Evolutionary conservation across 805 yeast species (phyloP).

Genomic region (Candida alai): DNA sequence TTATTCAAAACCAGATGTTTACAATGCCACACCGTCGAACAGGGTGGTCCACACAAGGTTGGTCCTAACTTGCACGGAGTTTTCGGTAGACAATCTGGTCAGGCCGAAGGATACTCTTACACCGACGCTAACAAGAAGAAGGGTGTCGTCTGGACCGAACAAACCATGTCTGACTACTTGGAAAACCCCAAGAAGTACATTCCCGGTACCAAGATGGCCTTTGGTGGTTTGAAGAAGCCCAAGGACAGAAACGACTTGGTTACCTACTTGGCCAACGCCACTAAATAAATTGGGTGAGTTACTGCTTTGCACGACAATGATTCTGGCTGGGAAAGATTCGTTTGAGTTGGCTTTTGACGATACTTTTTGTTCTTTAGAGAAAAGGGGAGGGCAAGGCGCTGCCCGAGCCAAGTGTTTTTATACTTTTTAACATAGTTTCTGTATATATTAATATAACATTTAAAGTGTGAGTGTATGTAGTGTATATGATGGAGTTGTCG

Average conservation of each 20-base stretch:
- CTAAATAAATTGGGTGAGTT: constrained; percentile 32
- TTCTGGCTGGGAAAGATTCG: too few species aligned
- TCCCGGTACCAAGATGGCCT: constrained; percentile 99
- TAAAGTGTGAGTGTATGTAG: too few species aligned
- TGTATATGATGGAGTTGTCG: too few species aligned
- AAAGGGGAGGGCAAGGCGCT: too few species aligned
- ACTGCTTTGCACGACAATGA: too few species aligned
- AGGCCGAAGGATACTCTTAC: constrained; percentile 90
- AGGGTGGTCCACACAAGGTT: constrained; percentile 96
- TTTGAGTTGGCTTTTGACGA: too few species aligned
- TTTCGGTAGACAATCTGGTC: constrained; percentile 88
- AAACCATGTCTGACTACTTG: constrained; percentile 90
- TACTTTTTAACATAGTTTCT: too few species aligned
- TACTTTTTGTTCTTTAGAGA: too few species aligned
- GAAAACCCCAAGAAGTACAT: constrained; percentile 99
- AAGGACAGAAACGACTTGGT: constrained; percentile 97
- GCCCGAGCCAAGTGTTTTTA: too few species aligned
- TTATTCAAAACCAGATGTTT: constrained; percentile 98
- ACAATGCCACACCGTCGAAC: constrained; percentile 97
- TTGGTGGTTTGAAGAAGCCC: constrained; percentile 98
- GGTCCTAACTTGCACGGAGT: constrained; percentile 98
- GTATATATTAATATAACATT: too few species aligned
- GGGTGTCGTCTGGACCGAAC: constrained; percentile 84
- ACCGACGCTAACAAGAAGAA: constrained; percentile 98
- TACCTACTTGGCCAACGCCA: constrained; percentile 65